Evolutionary conservation across 768 basidiomycete genomes (phyloP).

Genomic region (Xerocomus brunneocitrinus): DNA sequence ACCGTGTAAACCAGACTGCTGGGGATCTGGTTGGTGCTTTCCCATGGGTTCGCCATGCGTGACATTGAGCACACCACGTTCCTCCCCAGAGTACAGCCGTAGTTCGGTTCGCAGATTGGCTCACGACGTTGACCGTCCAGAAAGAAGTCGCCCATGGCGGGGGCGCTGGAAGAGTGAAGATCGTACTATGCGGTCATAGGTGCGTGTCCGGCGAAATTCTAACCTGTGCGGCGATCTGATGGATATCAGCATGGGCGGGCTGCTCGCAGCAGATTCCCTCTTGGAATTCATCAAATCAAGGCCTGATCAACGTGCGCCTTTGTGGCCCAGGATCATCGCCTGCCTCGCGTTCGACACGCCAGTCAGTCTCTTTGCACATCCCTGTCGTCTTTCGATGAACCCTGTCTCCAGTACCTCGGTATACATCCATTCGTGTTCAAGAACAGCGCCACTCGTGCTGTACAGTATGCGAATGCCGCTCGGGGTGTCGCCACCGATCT

Average conservation of each 20-base stretch:
- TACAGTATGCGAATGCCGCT: slow-evolving; percentile 64
- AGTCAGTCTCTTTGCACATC: slow-evolving; percentile 38
- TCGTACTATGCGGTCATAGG: slow-evolving; percentile 91
- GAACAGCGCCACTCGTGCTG: slow-evolving; percentile 70
- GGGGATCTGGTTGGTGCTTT: slow-evolving; percentile 69
- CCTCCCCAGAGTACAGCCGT: slow-evolving; percentile 67
- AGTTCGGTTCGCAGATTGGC: slow-evolving; percentile 86
- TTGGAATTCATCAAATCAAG: slow-evolving; percentile 65
- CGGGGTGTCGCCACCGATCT: slow-evolving; percentile 58
- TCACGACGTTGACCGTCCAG: slow-evolving; percentile 83
- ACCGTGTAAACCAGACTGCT: slow-evolving; percentile 59
- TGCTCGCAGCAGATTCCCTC: slow-evolving; percentile 81
- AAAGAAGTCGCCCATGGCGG: slow-evolving; percentile 76
- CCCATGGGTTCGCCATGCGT: background rate
- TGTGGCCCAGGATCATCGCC: slow-evolving; percentile 89
- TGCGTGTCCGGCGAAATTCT: slow-evolving; percentile 22
- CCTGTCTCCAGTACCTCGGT: slow-evolving; percentile 66
- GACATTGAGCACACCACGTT: background rate
- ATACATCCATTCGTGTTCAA: slow-evolving; percentile 84
- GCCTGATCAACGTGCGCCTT: slow-evolving; percentile 56
- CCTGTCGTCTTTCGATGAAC: background rate
- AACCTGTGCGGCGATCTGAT: background rate
- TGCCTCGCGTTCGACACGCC: slow-evolving; percentile 89
- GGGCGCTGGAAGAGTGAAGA: slow-evolving; percentile 65
- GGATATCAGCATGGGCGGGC: slow-evolving; percentile 77